Base-by-base conservation (phyloP, 2,329 filamentous ascomycete species). In the Ascosphaera acerosa region DNA sequence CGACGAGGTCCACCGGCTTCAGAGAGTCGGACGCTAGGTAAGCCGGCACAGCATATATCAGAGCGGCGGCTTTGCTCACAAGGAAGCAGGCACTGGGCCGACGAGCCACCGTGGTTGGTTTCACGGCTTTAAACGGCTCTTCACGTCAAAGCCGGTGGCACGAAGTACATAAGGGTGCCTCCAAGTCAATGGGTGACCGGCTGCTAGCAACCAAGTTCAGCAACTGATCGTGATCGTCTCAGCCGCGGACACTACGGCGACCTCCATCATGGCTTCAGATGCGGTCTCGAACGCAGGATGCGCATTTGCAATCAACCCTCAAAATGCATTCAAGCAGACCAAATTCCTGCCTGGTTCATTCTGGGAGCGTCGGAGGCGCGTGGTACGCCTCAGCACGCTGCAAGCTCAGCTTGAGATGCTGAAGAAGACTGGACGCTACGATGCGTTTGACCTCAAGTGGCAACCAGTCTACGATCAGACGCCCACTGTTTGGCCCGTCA, bases 391-490 rank as follows among this genome's bases (percentile, higher is more conserved):
- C 3, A 51, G 46, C 23, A 65, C 62, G 1, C 41, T 64, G 3
- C 48, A 51, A 6, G 57, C 61, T 19, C 64, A 69, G 42, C 54
- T 69, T 14, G 43, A 57, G 14, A 54, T 63, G 30, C 47, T 69
- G 6, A 59, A 58, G 35, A 49, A 53, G 9, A 67, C 64, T 2
- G 64, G 65, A 1, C 55, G 61, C 16, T 66, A 65, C 37, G 57
- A 65, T 38, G 63, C 61, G 28, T 70, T 70, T 47, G 59, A 61
- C 38, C 45, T 70, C 12, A 36, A 59, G 44, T 67, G 62, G 62
- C 59, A 69, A 38, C 51, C 58, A 0, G 51, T 51, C 2, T 70
- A 70, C 41, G 52, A 52, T 10, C 57, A 66, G 30, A 44, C 53
- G 31, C 54, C 55, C 9, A 40, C 49, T n/a, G 45, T 54, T 9